Percentiles rank a stretch among this genome's conserved stretches.
Conservation (phyloP, 2,329 filamentous ascomycete genomes). For the Colletotrichum sp. region DNA sequence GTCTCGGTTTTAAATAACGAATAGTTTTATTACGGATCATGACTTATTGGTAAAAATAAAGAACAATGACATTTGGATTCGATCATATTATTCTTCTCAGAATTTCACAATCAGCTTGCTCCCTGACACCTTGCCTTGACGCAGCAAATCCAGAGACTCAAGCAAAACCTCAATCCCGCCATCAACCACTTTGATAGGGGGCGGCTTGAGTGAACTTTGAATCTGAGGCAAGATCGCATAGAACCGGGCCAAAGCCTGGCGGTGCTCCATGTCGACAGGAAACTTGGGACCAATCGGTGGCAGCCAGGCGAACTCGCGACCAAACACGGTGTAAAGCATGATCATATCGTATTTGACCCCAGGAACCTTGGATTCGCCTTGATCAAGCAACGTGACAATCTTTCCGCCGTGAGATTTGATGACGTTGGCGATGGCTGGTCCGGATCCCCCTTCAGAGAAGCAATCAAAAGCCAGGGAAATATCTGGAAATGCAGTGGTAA, state of each 20-base stretch:
- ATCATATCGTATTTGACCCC: constrained; percentile 26
- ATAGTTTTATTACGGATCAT: not conserved
- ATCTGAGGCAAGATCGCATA: constrained; percentile 22
- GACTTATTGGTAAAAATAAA: not conserved
- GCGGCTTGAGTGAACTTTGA: constrained; percentile 19
- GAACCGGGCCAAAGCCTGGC: constrained; percentile 25
- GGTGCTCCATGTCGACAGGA: constrained; percentile 29
- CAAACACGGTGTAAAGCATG: constrained; percentile 29
- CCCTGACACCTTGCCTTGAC: constrained; percentile 25
- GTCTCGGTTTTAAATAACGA: not conserved
- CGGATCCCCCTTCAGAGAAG: constrained; percentile 32
- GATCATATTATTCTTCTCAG: not conserved
- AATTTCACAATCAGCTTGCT: constrained; percentile 24
- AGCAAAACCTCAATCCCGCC: constrained; percentile 23
- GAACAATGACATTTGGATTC: not conserved
- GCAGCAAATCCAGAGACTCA: constrained; percentile 20
- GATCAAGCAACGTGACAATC: constrained; percentile 28
- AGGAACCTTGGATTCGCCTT: constrained; percentile 21
- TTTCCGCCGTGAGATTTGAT: constrained; percentile 29
- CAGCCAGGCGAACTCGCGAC: constrained; percentile 28
- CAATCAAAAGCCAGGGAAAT: constrained; percentile 34
- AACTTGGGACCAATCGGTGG: constrained; percentile 31
- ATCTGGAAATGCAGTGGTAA: constrained; percentile 20
- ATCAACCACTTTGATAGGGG: constrained; percentile 16
- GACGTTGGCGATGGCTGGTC: constrained; percentile 26